Base-by-base conservation (phyloP, 2,329 filamentous ascomycete species). In the Colletotrichum truncatum region DNA sequence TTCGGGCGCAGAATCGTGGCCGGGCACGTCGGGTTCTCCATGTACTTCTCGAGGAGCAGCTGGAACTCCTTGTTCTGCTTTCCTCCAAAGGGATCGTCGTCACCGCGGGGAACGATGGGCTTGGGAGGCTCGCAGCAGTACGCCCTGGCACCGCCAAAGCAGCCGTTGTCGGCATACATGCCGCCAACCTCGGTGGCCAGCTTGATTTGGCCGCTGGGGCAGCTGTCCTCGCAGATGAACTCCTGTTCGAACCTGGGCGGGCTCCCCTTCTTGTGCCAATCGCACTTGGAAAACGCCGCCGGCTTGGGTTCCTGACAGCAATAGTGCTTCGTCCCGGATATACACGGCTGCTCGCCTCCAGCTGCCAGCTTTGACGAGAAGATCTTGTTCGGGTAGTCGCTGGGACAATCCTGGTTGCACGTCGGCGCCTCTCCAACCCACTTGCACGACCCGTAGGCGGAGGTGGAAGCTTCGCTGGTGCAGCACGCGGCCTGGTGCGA, bases 11-110 rank as follows among this genome's bases (percentile, higher is more conserved):
- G 52, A 32, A 63, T 30, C 4, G 45, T 58, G 38, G 64, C 64
- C n/a, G 58, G 59, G 36, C 58, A 64, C 9, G 58, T 67, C 6
- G 48, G 64, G 21, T 64, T 64, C 41, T 60, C 39, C 14, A 48
- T 60, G 32, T 57, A 56, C 10, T 51, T 41, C n/a, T 60, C 26
- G 3, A 64, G 30, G 14, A 64, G 23, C 16, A 55, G 39, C 39
- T 60, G 11, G 36, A 64, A 64, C 48, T 64, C 54, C 54, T 54
- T 43, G 48, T 32, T 45, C 28, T 67, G 30, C 1, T 55, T 48
- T 11, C 18, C 25, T 38, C 48, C 46, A 23, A 67, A 64, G 26
- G 45, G 18, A 23, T 63, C 23, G 9, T 67, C 38, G 11, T 59
- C 45, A 3, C 48, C 7, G 2, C 28, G 10, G 39, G 53, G 25